Percentiles rank a stretch among this genome's conserved stretches.
phyloP scores from a whole-genome alignment of 257 asterid genomes.

The Osmanthus fragrans region DNA sequence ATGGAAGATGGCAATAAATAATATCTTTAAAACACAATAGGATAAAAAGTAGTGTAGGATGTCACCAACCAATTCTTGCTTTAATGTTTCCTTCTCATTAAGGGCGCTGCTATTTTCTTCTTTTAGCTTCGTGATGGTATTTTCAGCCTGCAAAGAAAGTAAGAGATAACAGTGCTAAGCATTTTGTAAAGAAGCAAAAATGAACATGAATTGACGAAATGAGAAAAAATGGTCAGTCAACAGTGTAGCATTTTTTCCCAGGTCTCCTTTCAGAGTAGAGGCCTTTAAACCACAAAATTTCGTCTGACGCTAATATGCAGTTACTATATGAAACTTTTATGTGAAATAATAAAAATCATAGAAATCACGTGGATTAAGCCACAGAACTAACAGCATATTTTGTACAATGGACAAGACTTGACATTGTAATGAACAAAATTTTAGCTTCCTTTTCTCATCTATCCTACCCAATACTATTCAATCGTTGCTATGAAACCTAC shows the following conservation, averaged over 20 bases:
- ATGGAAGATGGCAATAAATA: not conserved
- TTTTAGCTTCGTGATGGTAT: conserved; percentile 53
- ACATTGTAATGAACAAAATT: not conserved
- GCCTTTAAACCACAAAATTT: not conserved
- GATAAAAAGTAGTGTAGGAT: not conserved
- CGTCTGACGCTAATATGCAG: not conserved
- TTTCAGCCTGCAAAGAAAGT: conserved; percentile 51
- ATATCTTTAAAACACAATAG: not conserved
- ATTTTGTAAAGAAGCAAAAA: not conserved
- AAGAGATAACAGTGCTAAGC: not conserved
- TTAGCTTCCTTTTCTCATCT: not conserved
- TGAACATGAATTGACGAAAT: not conserved
- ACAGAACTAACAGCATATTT: not conserved
- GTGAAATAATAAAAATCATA: not conserved
- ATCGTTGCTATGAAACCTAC: not conserved
- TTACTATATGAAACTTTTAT: not conserved
- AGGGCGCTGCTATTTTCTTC: conserved; percentile 47
- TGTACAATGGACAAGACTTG: not conserved
- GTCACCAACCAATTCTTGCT: conserved; percentile 62
- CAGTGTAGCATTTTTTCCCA: not conserved
- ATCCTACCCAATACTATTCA: not conserved
- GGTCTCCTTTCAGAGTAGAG: not conserved
- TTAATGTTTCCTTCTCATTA: conserved; percentile 44
- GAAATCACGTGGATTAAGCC: not conserved
- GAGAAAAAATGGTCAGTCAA: not conserved